Evolutionary conservation across 257 asterid species (phyloP).

Genomic region (Solanum pinnatisectum): DNA sequence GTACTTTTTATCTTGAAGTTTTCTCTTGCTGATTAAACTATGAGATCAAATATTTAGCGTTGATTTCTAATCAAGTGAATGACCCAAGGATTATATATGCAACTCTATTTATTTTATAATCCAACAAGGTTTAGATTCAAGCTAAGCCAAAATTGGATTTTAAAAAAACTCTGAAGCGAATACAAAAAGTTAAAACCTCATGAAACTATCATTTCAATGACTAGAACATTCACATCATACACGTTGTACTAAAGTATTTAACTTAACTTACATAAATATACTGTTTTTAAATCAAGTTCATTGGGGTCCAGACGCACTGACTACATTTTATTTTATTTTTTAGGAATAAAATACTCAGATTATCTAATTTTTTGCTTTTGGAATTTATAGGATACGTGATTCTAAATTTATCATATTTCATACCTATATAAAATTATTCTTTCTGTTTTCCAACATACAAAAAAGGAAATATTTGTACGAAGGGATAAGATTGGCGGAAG

Average conservation of each 20-base stretch:
- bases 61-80: not conserved
- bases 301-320: not conserved
- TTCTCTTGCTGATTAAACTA: not conserved
- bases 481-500: not conserved
- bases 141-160: not conserved
- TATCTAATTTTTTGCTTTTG: not conserved
- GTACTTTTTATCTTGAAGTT: not conserved
- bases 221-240: not conserved
- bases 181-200: not conserved
- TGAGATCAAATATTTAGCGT: not conserved
- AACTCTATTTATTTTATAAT: not conserved
- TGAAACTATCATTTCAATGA: not conserved
- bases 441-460: not conserved
- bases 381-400: not conserved
- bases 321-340: too few species aligned
- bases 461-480: not conserved
- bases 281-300: not conserved
- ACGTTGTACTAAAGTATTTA: not conserved
- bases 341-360: not conserved
- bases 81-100: not conserved
- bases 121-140: not conserved
- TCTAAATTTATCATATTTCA: not conserved
- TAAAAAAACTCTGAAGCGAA: not conserved
- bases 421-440: not conserved
- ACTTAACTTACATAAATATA: not conserved